Evolutionary conservation across 345 rosid species (phyloP).

Genomic region (Hypericum androsaemum): DNA sequence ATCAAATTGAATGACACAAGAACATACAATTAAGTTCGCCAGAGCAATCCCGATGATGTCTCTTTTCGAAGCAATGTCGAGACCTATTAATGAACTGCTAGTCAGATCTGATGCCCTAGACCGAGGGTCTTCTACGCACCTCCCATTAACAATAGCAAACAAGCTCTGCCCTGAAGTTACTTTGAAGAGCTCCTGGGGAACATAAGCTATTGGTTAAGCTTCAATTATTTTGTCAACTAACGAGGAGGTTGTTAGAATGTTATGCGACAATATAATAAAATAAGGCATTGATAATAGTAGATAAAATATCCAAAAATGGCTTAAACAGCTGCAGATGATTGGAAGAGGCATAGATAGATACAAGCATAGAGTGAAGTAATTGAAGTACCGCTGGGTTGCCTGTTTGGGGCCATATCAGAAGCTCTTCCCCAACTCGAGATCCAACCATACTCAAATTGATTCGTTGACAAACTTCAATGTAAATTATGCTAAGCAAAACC

Average conservation of each 20-base stretch:
- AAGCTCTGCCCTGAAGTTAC: slow-evolving; percentile 73
- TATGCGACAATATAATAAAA: neutral
- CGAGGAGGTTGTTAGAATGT: neutral
- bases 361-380: slow-evolving; percentile 3
- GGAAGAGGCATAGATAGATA: neutral
- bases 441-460: slow-evolving; percentile 72
- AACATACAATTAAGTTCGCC: slow-evolving; percentile 85
- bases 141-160: slow-evolving; percentile 74
- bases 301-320: slow-evolving; percentile 3
- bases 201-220: neutral
- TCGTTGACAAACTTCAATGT: slow-evolving; percentile 81
- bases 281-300: neutral
- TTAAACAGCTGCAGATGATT: neutral
- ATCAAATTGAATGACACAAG: neutral
- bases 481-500: slow-evolving; percentile 79
- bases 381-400: slow-evolving; percentile 63
- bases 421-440: slow-evolving; percentile 93
- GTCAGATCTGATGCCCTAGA: slow-evolving; percentile 89
- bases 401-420: slow-evolving; percentile 89
- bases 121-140: slow-evolving; percentile 79
- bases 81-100: slow-evolving; percentile 60
- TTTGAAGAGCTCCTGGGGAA: slow-evolving; percentile 65
- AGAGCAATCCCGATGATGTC: slow-evolving; percentile 88
- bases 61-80: slow-evolving; percentile 72
- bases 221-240: no score